Conservation (phyloP, 352 stramenopile species). For the Thalassiosira hispida region DNA sequence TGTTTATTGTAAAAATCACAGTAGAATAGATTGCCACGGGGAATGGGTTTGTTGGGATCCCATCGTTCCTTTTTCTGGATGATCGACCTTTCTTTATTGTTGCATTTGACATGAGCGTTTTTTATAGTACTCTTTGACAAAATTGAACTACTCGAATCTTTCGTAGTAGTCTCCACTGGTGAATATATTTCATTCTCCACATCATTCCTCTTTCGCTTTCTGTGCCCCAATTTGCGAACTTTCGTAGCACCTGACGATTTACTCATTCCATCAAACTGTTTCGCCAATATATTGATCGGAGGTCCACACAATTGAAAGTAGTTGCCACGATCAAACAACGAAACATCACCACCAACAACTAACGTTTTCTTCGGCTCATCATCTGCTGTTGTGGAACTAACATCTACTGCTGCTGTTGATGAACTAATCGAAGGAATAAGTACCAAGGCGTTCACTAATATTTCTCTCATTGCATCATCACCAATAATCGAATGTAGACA, state of each 20-base stretch:
- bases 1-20: slow-evolving; percentile 46
- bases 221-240: background rate
- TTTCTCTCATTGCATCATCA: slow-evolving; percentile 72
- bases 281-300: slow-evolving; percentile 52
- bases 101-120: background rate
- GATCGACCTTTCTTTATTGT: background rate
- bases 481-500: slow-evolving; percentile 62
- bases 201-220: slow-evolving; percentile 8
- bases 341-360: background rate
- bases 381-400: background rate
- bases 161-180: background rate
- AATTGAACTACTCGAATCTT: too few species aligned
- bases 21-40: slow-evolving; percentile 56
- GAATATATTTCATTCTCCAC: background rate
- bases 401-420: background rate
- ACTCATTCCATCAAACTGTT: slow-evolving; percentile 35
- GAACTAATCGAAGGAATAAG: slow-evolving; percentile 60
- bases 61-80: slow-evolving; percentile 10
- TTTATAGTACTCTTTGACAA: too few species aligned
- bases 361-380: background rate
- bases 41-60: slow-evolving; percentile 55
- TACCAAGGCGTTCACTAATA: slow-evolving; percentile 70
- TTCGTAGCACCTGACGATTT: background rate
- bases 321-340: slow-evolving; percentile 54
- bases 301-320: slow-evolving; percentile 77